A percentile compares a stretch with the other conserved stretches of the same genome.
Evolutionary conservation across 352 stramenopile species (phyloP).

Genomic region (Globisporangium viniferum): DNA sequence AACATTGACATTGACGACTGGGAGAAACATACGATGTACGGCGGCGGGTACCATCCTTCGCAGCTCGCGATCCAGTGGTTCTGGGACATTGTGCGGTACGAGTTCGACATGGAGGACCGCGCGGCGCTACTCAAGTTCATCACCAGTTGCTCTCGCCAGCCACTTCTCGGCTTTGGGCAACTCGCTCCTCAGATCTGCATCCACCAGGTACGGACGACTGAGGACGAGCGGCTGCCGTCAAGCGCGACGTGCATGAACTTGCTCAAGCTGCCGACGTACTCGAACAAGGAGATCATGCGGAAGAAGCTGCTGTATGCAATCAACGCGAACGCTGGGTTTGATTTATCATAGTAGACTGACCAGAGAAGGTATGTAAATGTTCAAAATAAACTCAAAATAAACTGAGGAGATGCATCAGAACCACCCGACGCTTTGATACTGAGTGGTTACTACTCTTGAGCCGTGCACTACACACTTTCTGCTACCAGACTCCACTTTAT

Average conservation of each 20-base stretch:
- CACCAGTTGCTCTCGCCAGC: slow-evolving; percentile 90
- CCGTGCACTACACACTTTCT: no score
- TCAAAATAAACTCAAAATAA: background rate
- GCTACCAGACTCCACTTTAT: no score
- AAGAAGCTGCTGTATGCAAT: slow-evolving; percentile 97
- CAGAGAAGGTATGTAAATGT: background rate
- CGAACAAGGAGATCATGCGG: slow-evolving; percentile 91
- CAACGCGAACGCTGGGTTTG: slow-evolving; percentile 94
- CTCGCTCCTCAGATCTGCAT: slow-evolving; percentile 95
- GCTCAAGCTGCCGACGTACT: slow-evolving; percentile 97
- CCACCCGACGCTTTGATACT: background rate
- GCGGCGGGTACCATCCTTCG: slow-evolving; percentile 92
- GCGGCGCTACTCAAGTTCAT: slow-evolving; percentile 95
- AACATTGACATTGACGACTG: slow-evolving; percentile 96
- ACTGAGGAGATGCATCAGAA: background rate
- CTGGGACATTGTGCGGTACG: slow-evolving; percentile 65
- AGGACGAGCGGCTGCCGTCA: slow-evolving; percentile 70
- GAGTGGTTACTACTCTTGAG: no score
- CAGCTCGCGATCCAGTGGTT: slow-evolving; percentile 73
- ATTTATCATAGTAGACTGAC: slow-evolving; percentile 84
- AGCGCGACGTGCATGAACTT: slow-evolving; percentile 97
- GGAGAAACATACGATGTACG: slow-evolving; percentile 90
- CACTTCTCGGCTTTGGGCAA: slow-evolving; percentile 92
- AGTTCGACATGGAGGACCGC: slow-evolving; percentile 84
- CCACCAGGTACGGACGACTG: slow-evolving; percentile 71